A percentile compares a stretch with the other conserved stretches of the same genome.
phyloP scores from a whole-genome alignment of 164 flowering plant genomes.

The Amborella trichopoda region DNA sequence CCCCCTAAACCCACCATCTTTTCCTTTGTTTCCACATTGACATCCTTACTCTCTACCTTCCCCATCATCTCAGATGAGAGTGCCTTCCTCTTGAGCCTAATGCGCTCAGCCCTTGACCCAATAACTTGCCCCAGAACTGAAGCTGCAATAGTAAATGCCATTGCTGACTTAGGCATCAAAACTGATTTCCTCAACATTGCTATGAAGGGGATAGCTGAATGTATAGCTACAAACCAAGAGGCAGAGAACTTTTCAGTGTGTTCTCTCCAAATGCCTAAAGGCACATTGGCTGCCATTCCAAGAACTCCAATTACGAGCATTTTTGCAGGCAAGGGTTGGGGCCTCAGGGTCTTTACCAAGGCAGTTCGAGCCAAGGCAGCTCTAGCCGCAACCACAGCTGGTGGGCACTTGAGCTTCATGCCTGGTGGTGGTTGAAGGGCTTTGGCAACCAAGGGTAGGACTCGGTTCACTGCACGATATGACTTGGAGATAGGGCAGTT shows the following conservation, averaged over 20 bases:
- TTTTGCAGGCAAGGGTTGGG: constrained; percentile 60
- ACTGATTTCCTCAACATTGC: constrained; percentile 72
- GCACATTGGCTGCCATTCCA: constrained; percentile 83
- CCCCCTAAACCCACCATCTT: too few relatives aligned
- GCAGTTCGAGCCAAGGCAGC: constrained; percentile 76
- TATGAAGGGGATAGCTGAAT: constrained; percentile 88
- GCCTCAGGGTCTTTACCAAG: constrained; percentile 55
- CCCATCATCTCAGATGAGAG: too few relatives aligned
- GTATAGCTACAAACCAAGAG: constrained; percentile 78
- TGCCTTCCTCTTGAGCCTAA: constrained; percentile 28
- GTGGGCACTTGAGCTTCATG: constrained; percentile 62
- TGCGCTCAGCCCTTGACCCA: constrained; percentile 75
- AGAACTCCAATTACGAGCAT: constrained; percentile 49
- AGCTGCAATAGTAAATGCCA: constrained; percentile 72
- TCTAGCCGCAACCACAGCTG: constrained; percentile 68
- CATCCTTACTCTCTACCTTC: too few relatives aligned
- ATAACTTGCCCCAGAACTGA: constrained; percentile 70
- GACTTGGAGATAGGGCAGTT: constrained; percentile 89
- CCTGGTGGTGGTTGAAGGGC: constrained; percentile 61
- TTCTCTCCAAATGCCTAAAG: constrained; percentile 76
- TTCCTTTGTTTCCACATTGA: too few relatives aligned
- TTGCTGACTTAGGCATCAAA: constrained; percentile 72
- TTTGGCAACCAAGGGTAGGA: constrained; percentile 66
- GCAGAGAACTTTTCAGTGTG: constrained; percentile 73
- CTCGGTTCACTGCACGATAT: constrained; percentile 50